phyloP scores from a whole-genome alignment of 2,329 filamentous ascomycete species.

The Microsporum canis region DNA sequence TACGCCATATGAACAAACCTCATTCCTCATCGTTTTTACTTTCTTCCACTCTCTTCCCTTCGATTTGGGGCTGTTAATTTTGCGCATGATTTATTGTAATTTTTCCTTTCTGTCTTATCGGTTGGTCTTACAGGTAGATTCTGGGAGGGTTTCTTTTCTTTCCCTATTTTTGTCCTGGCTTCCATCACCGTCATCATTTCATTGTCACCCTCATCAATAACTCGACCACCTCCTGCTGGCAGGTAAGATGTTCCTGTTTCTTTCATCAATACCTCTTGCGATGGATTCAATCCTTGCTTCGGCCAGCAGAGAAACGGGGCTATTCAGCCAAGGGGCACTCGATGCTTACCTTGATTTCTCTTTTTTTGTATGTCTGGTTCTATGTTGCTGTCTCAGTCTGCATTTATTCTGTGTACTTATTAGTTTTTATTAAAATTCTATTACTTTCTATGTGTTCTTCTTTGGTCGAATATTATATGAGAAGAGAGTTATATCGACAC shows the following conservation, averaged over 20 bases:
- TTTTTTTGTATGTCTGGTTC: not conserved
- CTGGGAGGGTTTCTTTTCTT: not conserved
- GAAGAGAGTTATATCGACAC: not conserved
- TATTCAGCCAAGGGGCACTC: not conserved
- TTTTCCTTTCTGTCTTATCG: not conserved
- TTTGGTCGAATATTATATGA: not conserved
- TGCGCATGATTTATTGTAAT: not conserved
- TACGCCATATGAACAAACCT: not conserved
- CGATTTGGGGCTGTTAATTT: not conserved
- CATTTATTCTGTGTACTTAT: constrained; percentile 4
- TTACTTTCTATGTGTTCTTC: not conserved
- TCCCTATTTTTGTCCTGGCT: not conserved
- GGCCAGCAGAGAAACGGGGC: not conserved
- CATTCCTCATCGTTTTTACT: not conserved
- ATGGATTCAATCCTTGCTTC: not conserved
- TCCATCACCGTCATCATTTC: not conserved
- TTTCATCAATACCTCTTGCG: not conserved
- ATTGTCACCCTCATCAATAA: not conserved
- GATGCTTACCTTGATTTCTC: not conserved
- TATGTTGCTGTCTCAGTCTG: not conserved
- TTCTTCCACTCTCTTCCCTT: not conserved
- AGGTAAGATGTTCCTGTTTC: not conserved
- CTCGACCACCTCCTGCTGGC: not conserved
- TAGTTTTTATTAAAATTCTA: not conserved
- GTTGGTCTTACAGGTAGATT: not conserved